Evolutionary conservation across 495 filamentous ascomycete genomes (phyloP), one percentile per base, ranked within the genome.

Genomic region (Aspergillus bridgeri): DNA sequence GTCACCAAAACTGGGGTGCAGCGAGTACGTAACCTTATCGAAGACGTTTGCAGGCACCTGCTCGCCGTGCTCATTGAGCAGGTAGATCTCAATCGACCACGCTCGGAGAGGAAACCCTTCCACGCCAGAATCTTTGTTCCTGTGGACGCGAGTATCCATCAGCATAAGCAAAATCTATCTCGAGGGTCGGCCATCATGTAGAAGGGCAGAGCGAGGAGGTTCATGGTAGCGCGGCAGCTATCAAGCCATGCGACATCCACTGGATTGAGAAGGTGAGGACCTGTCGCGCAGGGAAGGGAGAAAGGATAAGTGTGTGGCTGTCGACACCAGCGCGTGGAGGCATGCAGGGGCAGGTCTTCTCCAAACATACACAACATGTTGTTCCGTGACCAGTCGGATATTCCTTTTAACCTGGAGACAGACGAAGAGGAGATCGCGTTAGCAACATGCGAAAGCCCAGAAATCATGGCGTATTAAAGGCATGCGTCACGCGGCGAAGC

Each of bases 1-100:
- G 54, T 89, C 86, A 29, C 83, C 89, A 67, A 99, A 99, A 49
- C 90, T 91, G 17, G 95, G 94, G 70, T 99, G 95, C 21, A 99
- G 81, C 58, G 88, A 88, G 77, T 96, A 99, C 21, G 82, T 84
- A 17, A 86, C 95, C 77, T 92, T 96, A 66, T 92, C 90, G 75
- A 97, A 98, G 71, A 89, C 77, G 49, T 70, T 89, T 8, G 93
- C 92, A 0, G 89, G 84, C 25, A 92, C 79, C 65, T 90, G 79
- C 45, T 84, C 78, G 55, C 83, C 85, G 60, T 78, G 71, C 9
- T 86, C 81, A 57, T 85, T 82, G 56, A 86, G 51, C 38, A 88
- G 74, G 63, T 75, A 82, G 44, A 89, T 74, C 69, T 82, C 76
- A 61, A 89, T 84, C 48, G 72, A 82, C 86, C 86, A 89, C 57